Evolutionary conservation across 2,329 filamentous ascomycete genomes (phyloP).

Genomic region (Talaromyces sp.): DNA sequence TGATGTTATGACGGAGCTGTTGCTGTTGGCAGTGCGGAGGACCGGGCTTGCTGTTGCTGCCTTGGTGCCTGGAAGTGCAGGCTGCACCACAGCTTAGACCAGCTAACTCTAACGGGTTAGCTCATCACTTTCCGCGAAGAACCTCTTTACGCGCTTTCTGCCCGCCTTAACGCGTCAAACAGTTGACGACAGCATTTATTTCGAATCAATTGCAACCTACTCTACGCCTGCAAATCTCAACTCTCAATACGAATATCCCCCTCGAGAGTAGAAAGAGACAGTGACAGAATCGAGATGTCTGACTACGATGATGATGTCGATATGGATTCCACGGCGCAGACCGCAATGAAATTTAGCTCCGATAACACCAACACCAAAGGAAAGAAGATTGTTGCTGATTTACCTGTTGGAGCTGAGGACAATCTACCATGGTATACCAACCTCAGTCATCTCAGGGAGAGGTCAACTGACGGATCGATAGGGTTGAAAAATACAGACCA

Average conservation of each 20-base stretch:
- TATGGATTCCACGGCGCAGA: slow-evolving; percentile 54
- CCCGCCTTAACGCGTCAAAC: slow-evolving; percentile 28
- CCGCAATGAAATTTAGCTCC: slow-evolving; percentile 65
- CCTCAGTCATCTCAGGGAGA: too few relatives aligned
- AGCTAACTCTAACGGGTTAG: slow-evolving; percentile 18
- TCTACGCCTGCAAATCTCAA: neutral
- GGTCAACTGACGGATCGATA: slow-evolving; percentile 36
- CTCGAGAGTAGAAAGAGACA: neutral
- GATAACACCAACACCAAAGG: slow-evolving; percentile 70
- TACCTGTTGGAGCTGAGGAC: slow-evolving; percentile 91
- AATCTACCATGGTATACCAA: slow-evolving; percentile 76
- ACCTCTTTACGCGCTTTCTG: slow-evolving; percentile 38
- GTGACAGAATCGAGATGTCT: slow-evolving; percentile 40
- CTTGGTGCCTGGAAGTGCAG: slow-evolving; percentile 3
- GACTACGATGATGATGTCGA: slow-evolving; percentile 66
- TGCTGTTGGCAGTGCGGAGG: slow-evolving; percentile 22
- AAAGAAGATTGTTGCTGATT: slow-evolving; percentile 85
- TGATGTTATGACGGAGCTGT: slow-evolving; percentile 18
- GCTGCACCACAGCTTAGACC: neutral
- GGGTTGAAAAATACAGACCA: slow-evolving; percentile 96
- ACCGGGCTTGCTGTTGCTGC: slow-evolving; percentile 1
- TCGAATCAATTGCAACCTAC: neutral
- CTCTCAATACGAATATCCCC: neutral
- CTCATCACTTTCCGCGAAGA: slow-evolving; percentile 38
- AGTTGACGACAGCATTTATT: neutral